Percentiles rank a stretch among this genome's conserved stretches.
phyloP scores from a whole-genome alignment of 106 monocot genomes.

The Xerophyta viscosa region DNA sequence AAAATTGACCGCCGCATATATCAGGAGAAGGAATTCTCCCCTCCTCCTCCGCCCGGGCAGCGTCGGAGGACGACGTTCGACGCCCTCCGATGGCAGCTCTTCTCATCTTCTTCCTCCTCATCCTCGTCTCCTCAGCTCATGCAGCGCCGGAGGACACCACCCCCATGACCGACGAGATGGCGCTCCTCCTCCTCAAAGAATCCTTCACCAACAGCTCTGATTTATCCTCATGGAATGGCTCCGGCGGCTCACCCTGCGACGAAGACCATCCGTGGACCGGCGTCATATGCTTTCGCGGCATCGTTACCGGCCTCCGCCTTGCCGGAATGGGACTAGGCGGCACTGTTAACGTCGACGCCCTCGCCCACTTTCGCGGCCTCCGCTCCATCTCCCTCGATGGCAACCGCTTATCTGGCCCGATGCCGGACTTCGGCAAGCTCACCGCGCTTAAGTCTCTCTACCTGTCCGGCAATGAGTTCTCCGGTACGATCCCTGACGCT shows the following conservation, averaged over 20 bases:
- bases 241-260: slow-evolving; percentile 24
- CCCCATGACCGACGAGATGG: slow-evolving; percentile 14
- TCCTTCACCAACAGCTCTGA: slow-evolving; percentile 32
- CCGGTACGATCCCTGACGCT: slow-evolving; percentile 37
- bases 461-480: slow-evolving; percentile 54
- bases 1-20: too few relatives aligned
- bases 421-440: slow-evolving; percentile 48
- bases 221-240: slow-evolving; percentile 45
- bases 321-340: slow-evolving; percentile 42
- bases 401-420: slow-evolving; percentile 55
- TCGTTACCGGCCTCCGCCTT: slow-evolving; percentile 46
- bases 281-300: slow-evolving; percentile 42
- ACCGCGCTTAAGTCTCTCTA: slow-evolving; percentile 45
- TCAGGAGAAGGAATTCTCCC: too few relatives aligned
- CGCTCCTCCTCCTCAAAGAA: slow-evolving; percentile 35
- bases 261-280: slow-evolving; percentile 31
- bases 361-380: slow-evolving; percentile 34
- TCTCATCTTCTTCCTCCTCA: slow-evolving; percentile 8
- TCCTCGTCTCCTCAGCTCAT: slow-evolving; percentile 13
- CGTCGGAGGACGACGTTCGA: too few relatives aligned
- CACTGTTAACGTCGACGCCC: slow-evolving; percentile 34
- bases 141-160: not conserved
- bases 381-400: slow-evolving; percentile 39
- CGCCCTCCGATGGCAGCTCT: slow-evolving; percentile 19
- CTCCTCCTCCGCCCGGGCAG: too few relatives aligned